Evolutionary conservation across 2,329 filamentous ascomycete genomes (phyloP), one percentile per base, ranked within the genome.

Genomic region (Alternaria solani): DNA sequence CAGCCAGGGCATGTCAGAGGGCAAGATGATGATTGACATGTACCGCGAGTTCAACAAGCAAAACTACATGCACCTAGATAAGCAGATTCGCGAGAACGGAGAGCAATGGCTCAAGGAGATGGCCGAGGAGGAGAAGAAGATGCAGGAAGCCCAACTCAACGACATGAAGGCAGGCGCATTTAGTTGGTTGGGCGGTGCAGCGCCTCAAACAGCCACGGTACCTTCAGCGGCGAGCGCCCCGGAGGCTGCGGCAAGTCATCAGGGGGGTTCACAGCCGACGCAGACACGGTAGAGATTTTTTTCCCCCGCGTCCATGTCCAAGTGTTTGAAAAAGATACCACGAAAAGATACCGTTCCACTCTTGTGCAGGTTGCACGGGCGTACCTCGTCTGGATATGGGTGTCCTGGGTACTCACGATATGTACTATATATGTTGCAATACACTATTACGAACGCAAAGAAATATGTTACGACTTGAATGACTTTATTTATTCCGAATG

Each of bases 101-200:
- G 93, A 94, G 78, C 93, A 94, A 82, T 97, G 94, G 92, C 84
- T 99, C 69, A 94, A 94, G 83, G 94, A 98, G 79, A 94, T 97
- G 84, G 91, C 91, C 43, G 89, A 89, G 49, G 87, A 92, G 76
- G 90, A 94, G 82, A 94, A 97, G 84, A 94, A 93, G 84, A 85
- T 89, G 64, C 91, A 94, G 79, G 91, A 96, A 74, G 93, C 96
- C 80, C 90, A 91, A 71, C 94, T 96, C 90, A 91, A 91, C 81
- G 92, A 87, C 75, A 96, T 97, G 92, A 95, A 94, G 86, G 72
- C 66, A 18, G 70, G 74, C 25, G 70, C 74, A 0, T 75, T 77
- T 44, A 66, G 70, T 49, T 77, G 70, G 70, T 59, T 77, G 46
- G 70, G 69, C n/a, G 66, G 64, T 20, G 56, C 59, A 2, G 62